These are phyloP conservation scores for Claviceps lovelessii DNA, from an alignment of 2,329 filamentous ascomycete species.

Conservation along the genomic window DNA sequence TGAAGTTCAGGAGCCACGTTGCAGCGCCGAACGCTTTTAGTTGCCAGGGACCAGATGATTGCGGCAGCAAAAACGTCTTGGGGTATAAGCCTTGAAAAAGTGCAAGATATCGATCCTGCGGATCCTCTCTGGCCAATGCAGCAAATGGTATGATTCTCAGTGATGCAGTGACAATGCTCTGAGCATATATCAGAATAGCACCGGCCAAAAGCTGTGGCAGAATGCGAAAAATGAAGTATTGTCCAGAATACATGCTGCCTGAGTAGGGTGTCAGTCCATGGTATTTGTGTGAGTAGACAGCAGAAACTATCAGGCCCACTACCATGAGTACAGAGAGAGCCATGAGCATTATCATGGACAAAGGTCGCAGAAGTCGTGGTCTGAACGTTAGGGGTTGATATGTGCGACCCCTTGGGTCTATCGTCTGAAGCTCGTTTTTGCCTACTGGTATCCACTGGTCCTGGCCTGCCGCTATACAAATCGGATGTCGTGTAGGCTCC, in stretches of 20 bases:
- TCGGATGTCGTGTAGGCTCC: neutral
- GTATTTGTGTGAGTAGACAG: slow-evolving; percentile 49
- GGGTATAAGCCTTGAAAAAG: slow-evolving; percentile 57
- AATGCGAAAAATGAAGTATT: slow-evolving; percentile 79
- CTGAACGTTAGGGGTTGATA: slow-evolving; percentile 50
- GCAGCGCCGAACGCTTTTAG: slow-evolving; percentile 51
- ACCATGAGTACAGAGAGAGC: slow-evolving; percentile 55
- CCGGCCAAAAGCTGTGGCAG: slow-evolving; percentile 66
- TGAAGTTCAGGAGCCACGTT: slow-evolving; percentile 67
- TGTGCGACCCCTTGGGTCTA: slow-evolving; percentile 23
- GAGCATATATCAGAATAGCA: slow-evolving; percentile 59
- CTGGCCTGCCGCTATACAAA: slow-evolving; percentile 5
- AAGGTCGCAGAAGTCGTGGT: slow-evolving; percentile 54
- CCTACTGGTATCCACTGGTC: slow-evolving; percentile 20
- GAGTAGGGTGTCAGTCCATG: slow-evolving; percentile 55
- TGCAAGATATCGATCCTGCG: slow-evolving; percentile 44
- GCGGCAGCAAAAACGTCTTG: slow-evolving; percentile 49
- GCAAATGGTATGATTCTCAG: slow-evolving; percentile 66
- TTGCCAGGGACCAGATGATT: slow-evolving; percentile 46
- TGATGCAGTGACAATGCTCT: slow-evolving; percentile 60
- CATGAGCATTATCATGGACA: slow-evolving; percentile 47
- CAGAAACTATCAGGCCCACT: slow-evolving; percentile 56
- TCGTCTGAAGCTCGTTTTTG: slow-evolving; percentile 19
- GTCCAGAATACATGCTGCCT: slow-evolving; percentile 49
- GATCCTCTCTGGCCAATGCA: slow-evolving; percentile 54